Evolutionary conservation across 164 flowering plant species (phyloP), one percentile per base, ranked within the genome.

Genomic region (Paratinospora sagittata): DNA sequence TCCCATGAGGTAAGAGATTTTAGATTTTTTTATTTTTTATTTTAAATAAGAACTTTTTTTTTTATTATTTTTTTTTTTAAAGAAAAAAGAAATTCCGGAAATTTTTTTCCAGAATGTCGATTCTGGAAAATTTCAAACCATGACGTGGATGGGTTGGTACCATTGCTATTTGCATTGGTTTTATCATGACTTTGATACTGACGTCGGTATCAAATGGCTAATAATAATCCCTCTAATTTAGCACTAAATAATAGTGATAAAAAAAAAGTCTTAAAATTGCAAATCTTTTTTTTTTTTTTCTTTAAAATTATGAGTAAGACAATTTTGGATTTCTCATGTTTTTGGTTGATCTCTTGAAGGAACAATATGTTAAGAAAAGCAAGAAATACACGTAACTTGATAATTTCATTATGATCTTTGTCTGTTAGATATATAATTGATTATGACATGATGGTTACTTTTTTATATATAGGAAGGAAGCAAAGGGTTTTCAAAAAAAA

Each of bases 1-100:
- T 82, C 97, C 12, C 99, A 95, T 27, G 97, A 95, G 97, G 98
- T 92, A 82, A 67, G 2, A 1, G n/a, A n/a, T n/a, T n/a, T n/a
- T n/a, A n/a, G n/a, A 1, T 66, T 17, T 58, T 65, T 27, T 52
- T 49, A 24, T 71, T 43, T 63, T 43, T 52, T 49, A 24, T 71
- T 43, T 63, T 43, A 2, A 43, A 16, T 6, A 1, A 43, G 9
- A 43, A 9, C 6, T 52, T 49, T 17, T 52, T 52, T 19, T 52
- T n/a, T n/a, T n/a, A n/a, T n/a, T n/a, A n/a, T n/a, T n/a, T n/a
- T n/a, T n/a, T n/a, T n/a, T n/a, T n/a, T n/a, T n/a, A n/a, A n/a
- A n/a, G n/a, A n/a, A n/a, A n/a, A n/a, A n/a, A n/a, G n/a, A n/a
- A n/a, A n/a, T n/a, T n/a, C n/a, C n/a, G n/a, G 21, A 39, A 39